These are phyloP conservation scores for Phytophthora idaei DNA, from an alignment of 352 stramenopile species.

Conservation along the genomic window DNA sequence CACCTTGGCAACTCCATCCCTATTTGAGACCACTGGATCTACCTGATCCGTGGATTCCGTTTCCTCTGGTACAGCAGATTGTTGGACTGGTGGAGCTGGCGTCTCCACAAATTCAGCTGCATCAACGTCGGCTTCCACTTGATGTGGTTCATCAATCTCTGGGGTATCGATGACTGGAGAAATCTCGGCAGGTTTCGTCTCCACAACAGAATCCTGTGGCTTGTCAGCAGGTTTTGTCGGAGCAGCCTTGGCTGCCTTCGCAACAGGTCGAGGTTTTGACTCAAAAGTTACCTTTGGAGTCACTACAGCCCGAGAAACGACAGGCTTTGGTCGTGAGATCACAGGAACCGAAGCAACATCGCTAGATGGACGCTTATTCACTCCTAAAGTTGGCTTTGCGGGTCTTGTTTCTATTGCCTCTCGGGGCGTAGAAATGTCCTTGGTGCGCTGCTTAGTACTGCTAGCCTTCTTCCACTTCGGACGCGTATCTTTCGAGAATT, in stretches of 20 bases:
- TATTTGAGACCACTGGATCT: not conserved
- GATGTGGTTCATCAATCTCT: not conserved
- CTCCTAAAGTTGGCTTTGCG: constrained; percentile 14
- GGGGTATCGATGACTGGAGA: not conserved
- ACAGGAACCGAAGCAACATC: constrained; percentile 6
- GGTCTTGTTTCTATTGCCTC: constrained; percentile 18
- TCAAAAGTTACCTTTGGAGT: constrained; percentile 12
- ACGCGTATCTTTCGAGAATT: constrained; percentile 12
- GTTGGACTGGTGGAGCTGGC: not conserved
- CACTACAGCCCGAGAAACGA: constrained; percentile 7
- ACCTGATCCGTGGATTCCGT: constrained; percentile 2
- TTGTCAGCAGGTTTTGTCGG: constrained; percentile 5
- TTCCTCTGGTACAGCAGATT: not conserved
- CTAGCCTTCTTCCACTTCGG: constrained; percentile 23
- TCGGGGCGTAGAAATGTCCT: constrained; percentile 13
- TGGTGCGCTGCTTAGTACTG: constrained; percentile 20
- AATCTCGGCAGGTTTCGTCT: not conserved
- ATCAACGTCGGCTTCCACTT: constrained; percentile 1
- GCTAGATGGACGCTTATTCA: constrained; percentile 12
- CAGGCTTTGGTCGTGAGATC: constrained; percentile 21
- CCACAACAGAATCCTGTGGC: not conserved
- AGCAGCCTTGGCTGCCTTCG: constrained; percentile 18
- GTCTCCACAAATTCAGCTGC: not conserved
- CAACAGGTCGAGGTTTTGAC: constrained; percentile 14
- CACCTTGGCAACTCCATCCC: not conserved